Conservation (phyloP, 2,329 filamentous ascomycete species). For the Colletotrichum viniferum region DNA sequence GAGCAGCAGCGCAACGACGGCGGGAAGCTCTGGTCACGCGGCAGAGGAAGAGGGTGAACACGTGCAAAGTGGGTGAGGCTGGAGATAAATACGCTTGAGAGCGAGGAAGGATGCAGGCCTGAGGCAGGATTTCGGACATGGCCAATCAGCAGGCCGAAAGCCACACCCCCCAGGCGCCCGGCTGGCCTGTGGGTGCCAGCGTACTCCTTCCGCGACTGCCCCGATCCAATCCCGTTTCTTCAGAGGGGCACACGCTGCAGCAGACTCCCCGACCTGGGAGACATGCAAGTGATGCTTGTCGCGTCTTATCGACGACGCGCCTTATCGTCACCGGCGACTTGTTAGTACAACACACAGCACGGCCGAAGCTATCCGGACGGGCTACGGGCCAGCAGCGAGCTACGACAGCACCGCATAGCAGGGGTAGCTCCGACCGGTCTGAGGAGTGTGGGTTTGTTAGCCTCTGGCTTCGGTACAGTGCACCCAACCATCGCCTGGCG, state of each 20-base stretch:
- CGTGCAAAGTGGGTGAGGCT: slow-evolving; percentile 43
- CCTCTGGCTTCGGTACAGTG: background rate
- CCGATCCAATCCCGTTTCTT: slow-evolving; percentile 18
- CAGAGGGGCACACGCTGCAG: slow-evolving; percentile 17
- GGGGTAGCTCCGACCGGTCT: slow-evolving; percentile 3
- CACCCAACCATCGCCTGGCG: slow-evolving; percentile 3
- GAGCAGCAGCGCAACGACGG: background rate
- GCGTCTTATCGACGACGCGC: background rate
- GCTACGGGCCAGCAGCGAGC: background rate
- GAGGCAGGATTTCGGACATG: slow-evolving; percentile 1
- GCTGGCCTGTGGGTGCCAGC: background rate
- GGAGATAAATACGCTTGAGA: slow-evolving; percentile 36
- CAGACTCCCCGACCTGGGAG: background rate
- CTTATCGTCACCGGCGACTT: background rate
- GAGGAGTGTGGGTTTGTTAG: background rate
- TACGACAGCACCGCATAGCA: background rate
- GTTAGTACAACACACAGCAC: background rate
- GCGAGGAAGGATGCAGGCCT: slow-evolving; percentile 9
- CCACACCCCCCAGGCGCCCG: slow-evolving; percentile 2
- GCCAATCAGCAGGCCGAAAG: slow-evolving; percentile 17
- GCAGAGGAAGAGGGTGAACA: slow-evolving; percentile 40
- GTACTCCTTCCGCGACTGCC: slow-evolving; percentile 11
- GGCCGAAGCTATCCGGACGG: background rate
- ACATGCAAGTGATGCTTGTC: slow-evolving; percentile 2
- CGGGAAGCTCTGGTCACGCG: slow-evolving; percentile 38